Conservation (phyloP, 352 stramenopile genomes). For the Phytophthora crassamura region DNA sequence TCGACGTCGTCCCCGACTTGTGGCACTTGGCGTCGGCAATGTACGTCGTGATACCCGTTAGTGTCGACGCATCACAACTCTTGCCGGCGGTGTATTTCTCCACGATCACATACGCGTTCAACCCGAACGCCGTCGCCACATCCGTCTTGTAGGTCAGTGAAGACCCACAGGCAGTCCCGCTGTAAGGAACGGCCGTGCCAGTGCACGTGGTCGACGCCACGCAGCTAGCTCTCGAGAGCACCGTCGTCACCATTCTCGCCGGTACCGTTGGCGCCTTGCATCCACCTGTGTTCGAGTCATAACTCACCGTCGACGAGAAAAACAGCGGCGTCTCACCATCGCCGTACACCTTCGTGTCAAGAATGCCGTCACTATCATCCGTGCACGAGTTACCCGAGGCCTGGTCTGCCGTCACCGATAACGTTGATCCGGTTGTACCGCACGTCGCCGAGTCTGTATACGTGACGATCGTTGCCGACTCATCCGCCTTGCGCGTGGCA, state of each 20-base stretch:
- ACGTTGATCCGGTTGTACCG: too few relatives aligned
- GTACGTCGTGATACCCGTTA: constrained; percentile 12
- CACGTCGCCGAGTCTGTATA: neutral
- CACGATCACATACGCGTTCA: constrained; percentile 19
- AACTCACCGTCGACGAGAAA: neutral
- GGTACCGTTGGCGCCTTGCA: constrained; percentile 3
- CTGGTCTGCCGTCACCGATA: too few relatives aligned
- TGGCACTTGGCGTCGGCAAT: constrained; percentile 18
- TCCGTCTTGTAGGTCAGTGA: constrained; percentile 7
- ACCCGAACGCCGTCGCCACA: neutral
- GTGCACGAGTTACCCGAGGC: neutral
- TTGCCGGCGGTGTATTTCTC: constrained; percentile 11
- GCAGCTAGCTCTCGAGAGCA: neutral
- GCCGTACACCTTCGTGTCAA: constrained; percentile 12
- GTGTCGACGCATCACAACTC: neutral
- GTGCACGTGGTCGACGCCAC: neutral
- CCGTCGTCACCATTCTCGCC: neutral
- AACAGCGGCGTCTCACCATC: neutral
- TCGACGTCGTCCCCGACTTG: neutral
- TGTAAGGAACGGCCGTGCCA: constrained; percentile 1
- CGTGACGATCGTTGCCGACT: neutral
- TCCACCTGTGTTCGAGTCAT: neutral
- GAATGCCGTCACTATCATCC: neutral
- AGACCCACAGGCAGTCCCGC: neutral
- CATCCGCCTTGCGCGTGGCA: neutral